Evolutionary conservation across 2,329 filamentous ascomycete species (phyloP), one percentile per base, ranked within the genome.

Genomic region (Thielaviopsis ethacetica): DNA sequence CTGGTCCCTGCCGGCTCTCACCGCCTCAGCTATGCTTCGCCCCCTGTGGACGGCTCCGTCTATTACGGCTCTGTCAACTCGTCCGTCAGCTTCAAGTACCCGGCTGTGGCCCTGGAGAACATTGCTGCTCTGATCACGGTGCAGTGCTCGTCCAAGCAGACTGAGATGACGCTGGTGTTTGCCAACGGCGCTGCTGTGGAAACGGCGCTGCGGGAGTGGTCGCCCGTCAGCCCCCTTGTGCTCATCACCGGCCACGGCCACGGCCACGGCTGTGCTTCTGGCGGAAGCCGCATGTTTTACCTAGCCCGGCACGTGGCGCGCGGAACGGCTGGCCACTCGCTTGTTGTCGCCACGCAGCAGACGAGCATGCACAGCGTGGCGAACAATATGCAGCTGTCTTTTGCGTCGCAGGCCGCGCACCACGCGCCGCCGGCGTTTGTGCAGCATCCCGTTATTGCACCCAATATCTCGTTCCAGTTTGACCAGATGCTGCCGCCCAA

Each of bases 81-180:
- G 3, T 58, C 55, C 24, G 41, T 61, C 55, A 41, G 19, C 2
- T 58, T 58, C 56, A 55, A 47, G 34, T 54, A 58, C 21, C 55
- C 59, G 5, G 21, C 51, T 19, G 44, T 61, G 10, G n/a, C 57
- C 10, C 51, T 61, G 24, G 51, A 58, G 19, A 57, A 41, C 22
- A 54, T 58, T 54, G 41, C 19, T 3, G 26, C 41, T 15, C 30
- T 61, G 3, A 6, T 52, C 15, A 17, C n/a, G 41, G 55, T 58
- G 2, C 27, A 13, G 4, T 61, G 54, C 17, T 22, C 21, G 27
- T n/a, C 15, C 13, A 47, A 22, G 17, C 12, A 34, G 10, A n/a
- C 27, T 15, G 19, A 17, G 4, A 54, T 54, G 21, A 38, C n/a
- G 10, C 21, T 61, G 3, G 38, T 10, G 10, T 58, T 61, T 38